A percentile compares a stretch with the other conserved stretches of the same genome.
phyloP scores from a whole-genome alignment of 495 filamentous ascomycete species.

The Aspergillus saccharolyticus region DNA sequence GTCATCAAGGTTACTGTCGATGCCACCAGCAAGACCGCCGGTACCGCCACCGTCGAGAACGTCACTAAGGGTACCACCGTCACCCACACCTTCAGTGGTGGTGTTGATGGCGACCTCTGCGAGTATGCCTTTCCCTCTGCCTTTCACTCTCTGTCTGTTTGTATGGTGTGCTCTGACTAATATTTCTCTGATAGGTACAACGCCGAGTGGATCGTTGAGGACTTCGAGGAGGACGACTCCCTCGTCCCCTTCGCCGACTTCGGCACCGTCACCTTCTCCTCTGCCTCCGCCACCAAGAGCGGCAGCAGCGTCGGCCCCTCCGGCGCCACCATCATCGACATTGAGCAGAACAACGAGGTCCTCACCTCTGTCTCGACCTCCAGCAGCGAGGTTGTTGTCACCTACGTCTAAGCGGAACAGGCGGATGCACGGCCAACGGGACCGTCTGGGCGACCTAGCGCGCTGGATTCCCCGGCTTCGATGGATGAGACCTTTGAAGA shows the following conservation, averaged over 20 bases:
- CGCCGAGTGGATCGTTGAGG: slow-evolving; percentile 58
- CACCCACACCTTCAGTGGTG: slow-evolving; percentile 4
- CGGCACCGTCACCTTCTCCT: slow-evolving; percentile 42
- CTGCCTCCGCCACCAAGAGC: slow-evolving; percentile 23
- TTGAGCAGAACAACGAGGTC: slow-evolving; percentile 35
- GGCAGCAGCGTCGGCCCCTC: slow-evolving; percentile 20
- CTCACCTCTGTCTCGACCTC: slow-evolving; percentile 36
- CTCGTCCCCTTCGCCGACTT: slow-evolving; percentile 50
- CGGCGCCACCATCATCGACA: slow-evolving; percentile 33
- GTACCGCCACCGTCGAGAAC: slow-evolving; percentile 47
- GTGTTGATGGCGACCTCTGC: slow-evolving; percentile 13
- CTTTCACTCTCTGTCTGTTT: neutral
- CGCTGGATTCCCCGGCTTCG: no score
- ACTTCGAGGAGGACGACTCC: slow-evolving; percentile 37
- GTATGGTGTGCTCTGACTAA: neutral
- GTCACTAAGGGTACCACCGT: slow-evolving; percentile 30
- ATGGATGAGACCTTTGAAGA: neutral
- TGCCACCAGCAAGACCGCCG: slow-evolving; percentile 34
- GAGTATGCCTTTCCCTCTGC: neutral
- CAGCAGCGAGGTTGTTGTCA: slow-evolving; percentile 25
- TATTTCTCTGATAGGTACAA: slow-evolving; percentile 20
- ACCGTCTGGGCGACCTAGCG: no score
- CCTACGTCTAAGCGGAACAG: slow-evolving; percentile 6
- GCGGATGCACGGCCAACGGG: neutral
- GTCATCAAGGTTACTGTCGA: slow-evolving; percentile 45